Evolutionary conservation across 2,329 filamentous ascomycete genomes (phyloP).

Genomic region (Fusarium nodosum): DNA sequence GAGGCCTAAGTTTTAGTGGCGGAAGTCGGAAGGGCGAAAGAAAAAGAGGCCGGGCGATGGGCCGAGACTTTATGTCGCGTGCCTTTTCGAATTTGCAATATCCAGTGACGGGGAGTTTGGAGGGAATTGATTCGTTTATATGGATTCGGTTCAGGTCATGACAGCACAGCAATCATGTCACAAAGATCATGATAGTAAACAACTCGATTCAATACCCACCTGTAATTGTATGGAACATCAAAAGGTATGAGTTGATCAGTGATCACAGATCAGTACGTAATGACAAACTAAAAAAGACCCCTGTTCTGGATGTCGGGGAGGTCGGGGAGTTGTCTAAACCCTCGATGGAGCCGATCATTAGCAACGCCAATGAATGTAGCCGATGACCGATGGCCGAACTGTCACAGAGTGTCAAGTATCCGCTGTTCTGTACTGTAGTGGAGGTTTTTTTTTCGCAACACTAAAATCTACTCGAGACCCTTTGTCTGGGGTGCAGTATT

Average conservation of each 20-base stretch:
- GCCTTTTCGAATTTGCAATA: not conserved
- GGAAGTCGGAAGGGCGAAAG: conserved; percentile 37
- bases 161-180: not conserved
- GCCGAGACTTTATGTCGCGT: conserved; percentile 15
- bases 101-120: conserved; percentile 23
- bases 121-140: not conserved
- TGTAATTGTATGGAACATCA: not conserved
- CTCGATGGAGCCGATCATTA: conserved; percentile 22
- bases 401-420: not conserved
- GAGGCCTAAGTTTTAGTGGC: conserved; percentile 13
- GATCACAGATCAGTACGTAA: conserved; percentile 23
- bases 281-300: conserved; percentile 6
- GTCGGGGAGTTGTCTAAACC: conserved; percentile 41
- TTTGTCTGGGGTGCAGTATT: conserved; percentile 12
- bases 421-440: conserved; percentile 20
- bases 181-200: not conserved
- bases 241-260: not conserved
- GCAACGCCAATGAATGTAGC: conserved; percentile 40
- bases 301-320: conserved; percentile 39
- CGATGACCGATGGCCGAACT: conserved; percentile 40
- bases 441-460: conserved; percentile 17
- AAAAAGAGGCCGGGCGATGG: conserved; percentile 26
- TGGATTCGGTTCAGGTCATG: not conserved
- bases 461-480: conserved; percentile 26
- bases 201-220: not conserved